A percentile compares a stretch with the other conserved stretches of the same genome.
Conservation (phyloP, 2,329 filamentous ascomycete genomes). For the Ceratocystis destructans region DNA sequence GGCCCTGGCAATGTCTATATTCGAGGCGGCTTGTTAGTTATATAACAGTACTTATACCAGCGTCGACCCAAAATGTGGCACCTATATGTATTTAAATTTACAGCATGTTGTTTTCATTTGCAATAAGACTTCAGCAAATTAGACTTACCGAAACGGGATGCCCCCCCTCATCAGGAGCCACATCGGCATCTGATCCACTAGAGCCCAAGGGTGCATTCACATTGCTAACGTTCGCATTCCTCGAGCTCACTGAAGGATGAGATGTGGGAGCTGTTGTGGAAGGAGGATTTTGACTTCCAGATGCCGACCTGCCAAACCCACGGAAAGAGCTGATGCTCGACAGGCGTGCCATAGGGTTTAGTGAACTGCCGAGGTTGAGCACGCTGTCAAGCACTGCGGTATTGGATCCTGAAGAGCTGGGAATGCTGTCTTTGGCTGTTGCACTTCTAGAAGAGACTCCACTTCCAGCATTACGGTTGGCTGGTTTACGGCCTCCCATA, state of each 20-base stretch:
- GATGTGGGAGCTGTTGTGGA: not conserved
- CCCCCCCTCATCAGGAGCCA: conserved; percentile 32
- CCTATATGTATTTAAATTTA: no score
- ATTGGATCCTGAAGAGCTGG: conserved; percentile 25
- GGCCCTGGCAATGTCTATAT: conserved; percentile 47
- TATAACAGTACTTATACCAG: conserved; percentile 6
- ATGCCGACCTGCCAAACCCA: conserved; percentile 52
- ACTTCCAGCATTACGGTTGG: conserved; percentile 42
- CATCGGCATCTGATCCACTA: not conserved
- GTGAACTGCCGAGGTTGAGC: conserved; percentile 61
- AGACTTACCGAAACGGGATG: conserved; percentile 43
- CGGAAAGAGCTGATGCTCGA: conserved; percentile 60
- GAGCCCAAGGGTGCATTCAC: not conserved
- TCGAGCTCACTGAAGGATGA: not conserved
- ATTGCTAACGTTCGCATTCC: not conserved
- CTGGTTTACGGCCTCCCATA: conserved; percentile 48
- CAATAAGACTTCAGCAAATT: not conserved
- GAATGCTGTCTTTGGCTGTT: conserved; percentile 24
- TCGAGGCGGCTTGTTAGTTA: conserved; percentile 5
- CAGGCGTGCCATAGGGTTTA: conserved; percentile 67
- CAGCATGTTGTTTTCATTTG: no score
- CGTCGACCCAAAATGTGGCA: no score
- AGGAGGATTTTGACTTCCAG: conserved; percentile 20
- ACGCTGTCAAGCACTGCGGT: conserved; percentile 66
- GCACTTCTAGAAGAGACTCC: conserved; percentile 40